Evolutionary conservation across 2,329 filamentous ascomycete species (phyloP), one percentile per base, ranked within the genome.

Genomic region (Chalaropsis thielavioides): DNA sequence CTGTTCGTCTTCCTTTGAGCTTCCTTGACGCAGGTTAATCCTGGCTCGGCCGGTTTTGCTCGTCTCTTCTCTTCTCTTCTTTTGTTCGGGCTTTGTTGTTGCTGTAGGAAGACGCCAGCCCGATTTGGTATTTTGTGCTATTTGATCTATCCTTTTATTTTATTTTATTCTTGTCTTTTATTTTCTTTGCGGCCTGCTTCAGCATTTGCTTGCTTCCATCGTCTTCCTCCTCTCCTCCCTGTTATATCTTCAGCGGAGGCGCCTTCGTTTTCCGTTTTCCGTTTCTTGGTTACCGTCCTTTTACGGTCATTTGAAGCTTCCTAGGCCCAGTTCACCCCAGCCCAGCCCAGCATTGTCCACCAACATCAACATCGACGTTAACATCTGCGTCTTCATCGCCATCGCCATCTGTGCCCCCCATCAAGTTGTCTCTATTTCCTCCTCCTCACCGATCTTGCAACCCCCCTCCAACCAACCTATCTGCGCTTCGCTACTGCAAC

Each of bases 1-100:
- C 43, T 62, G 19, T 38, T 62, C 22, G 44, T 49, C 17, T 62
- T 62, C 43, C 41, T 49, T 62, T 49, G 22, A 22, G 24, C 51
- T 58, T 58, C 51, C 27, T 35, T 58, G 51, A 31, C 19, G 51
- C 51, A 38, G 6, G 51, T 38, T 58, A 35, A 58, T 58, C 51
- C 51, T 58, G 17, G 51, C 51, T 58, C 51, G 24, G 27, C 51
- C 24, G 51, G 51, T 35, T 56, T 58, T 31, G n/a, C n/a, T 56
- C 27, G 31, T 24, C 35, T 38, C 27, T 56, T 13, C 3, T 38
- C 35, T 10, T 38, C 35, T 38, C 5, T 38, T 38, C 46, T 51
- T 19, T 15, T 15, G 46, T 24, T 51, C 46, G 24, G 46, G 31
- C 31, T 61, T 24, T 22, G 40, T 41, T 24, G 35, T 44, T 17